These are phyloP conservation scores for Fennellomyces sp. DNA, from an alignment of 371 early-diverging fungal species.

Conservation along the genomic window DNA sequence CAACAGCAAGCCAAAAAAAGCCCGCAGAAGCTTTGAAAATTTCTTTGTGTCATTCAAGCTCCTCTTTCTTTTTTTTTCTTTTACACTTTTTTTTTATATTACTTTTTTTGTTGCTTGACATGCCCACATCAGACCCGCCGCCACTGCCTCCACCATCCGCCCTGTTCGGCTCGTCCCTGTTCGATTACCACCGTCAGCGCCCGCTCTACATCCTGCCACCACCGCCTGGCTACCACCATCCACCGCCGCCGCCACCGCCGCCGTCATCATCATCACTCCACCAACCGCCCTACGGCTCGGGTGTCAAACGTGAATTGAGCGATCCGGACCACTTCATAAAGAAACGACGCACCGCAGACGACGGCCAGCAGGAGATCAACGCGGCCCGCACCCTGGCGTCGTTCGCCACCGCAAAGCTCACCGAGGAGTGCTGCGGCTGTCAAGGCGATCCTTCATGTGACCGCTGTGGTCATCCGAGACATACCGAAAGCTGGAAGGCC, in stretches of 20 bases:
- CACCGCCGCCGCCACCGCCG: conserved; percentile 14
- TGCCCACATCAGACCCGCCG: conserved; percentile 10
- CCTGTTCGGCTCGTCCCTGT: conserved; percentile 14
- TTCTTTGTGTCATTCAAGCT: not conserved
- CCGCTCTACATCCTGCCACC: conserved; percentile 45
- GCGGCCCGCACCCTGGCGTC: conserved; percentile 52
- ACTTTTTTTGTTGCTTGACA: not conserved
- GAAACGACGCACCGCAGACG: conserved; percentile 1
- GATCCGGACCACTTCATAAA: not conserved
- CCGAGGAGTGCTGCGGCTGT: conserved; percentile 25
- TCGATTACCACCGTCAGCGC: conserved; percentile 15
- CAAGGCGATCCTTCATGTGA: conserved; percentile 36
- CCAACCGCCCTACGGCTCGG: conserved; percentile 1
- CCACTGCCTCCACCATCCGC: conserved; percentile 36
- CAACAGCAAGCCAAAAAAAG: conserved; percentile 3
- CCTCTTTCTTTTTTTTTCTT: conserved; percentile 8
- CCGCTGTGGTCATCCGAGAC: conserved; percentile 35
- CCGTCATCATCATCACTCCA: conserved; percentile 7
- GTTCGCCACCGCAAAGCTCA: conserved; percentile 31
- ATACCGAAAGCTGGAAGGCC: conserved; percentile 29
- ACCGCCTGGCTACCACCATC: conserved; percentile 39
- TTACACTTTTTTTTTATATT: not conserved
- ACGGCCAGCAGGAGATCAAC: conserved; percentile 31
- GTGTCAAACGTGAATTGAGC: conserved; percentile 11
- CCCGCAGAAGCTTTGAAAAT: not conserved